Evolutionary conservation across 805 yeast species (phyloP), one percentile per base, ranked within the genome.

Genomic region (Metschnikowia aberdeeniae): DNA sequence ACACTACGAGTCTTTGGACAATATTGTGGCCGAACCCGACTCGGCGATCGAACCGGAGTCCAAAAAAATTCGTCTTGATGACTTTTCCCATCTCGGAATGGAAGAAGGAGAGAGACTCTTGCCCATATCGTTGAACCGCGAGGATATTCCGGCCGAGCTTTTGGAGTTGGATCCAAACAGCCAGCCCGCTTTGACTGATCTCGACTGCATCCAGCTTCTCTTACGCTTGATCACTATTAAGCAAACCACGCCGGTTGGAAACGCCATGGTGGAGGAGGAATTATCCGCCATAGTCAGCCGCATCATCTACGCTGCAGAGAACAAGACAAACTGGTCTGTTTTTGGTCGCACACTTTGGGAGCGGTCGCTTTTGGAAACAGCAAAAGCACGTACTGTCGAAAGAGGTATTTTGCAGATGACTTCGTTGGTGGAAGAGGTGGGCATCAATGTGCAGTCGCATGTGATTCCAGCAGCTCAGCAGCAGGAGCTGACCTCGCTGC

Each of bases 351-450:
- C 95, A 0, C 68, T 93, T 36, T 93, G 97, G 97, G 86, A 84
- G 58, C 78, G 98, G 61, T 88, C 97, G 6, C 56, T 86, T 17
- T 69, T 90, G 31, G 99, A 93, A 62, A 78, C 96, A 0, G 74
- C 76, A 40, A 82, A 81, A 53, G 81, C 95, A 1, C 82, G 86
- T 60, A 92, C 97, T 1, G 84, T 92, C 20, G 98, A 93, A 66
- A 77, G 99, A 61, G 98, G 98, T 41, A 82, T 90, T 4, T 71
- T 93, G 42, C 99, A 93, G 65, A 82, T 93, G 84, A 92, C 90
- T 44, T 83, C 95, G 3, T 70, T 93, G 35, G 93, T 90, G 24
- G 96, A 89, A 59, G 97, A 90, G 61, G 70, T 89, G 22, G 95
- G 92, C 2, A 75, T 82, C 45, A 77, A 81, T 45, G 79, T 84